Conservation (phyloP, 768 basidiomycete genomes). For the Suillus americanus region DNA sequence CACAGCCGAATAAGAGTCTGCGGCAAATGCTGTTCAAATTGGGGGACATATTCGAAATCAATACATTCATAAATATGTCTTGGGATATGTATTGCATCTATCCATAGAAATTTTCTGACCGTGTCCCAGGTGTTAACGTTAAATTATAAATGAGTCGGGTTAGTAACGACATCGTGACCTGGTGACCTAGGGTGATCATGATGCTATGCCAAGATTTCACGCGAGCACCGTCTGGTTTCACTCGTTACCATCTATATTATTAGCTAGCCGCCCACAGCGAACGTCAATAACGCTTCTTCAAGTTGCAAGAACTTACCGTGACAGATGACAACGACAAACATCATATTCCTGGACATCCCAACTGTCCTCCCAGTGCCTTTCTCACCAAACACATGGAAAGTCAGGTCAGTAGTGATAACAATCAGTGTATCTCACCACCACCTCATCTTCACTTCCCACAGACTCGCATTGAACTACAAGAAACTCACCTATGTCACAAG, state of each 20-base stretch:
- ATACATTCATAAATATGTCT: too few relatives aligned
- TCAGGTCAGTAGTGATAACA: constrained; percentile 6
- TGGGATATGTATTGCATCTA: too few relatives aligned
- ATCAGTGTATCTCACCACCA: not conserved
- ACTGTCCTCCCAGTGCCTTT: constrained; percentile 9
- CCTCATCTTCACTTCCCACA: not conserved
- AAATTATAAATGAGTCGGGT: too few relatives aligned
- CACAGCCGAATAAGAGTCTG: too few relatives aligned
- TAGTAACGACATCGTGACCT: too few relatives aligned
- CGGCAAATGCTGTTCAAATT: too few relatives aligned
- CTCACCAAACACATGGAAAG: constrained; percentile 15
- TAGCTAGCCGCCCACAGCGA: too few relatives aligned
- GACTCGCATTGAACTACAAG: constrained; percentile 29
- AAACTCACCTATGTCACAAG: constrained; percentile 25
- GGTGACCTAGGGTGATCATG: not conserved
- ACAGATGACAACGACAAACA: constrained; percentile 7
- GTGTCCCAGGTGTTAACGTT: too few relatives aligned
- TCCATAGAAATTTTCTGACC: too few relatives aligned
- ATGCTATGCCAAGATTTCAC: not conserved
- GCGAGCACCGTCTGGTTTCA: not conserved
- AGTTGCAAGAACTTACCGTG: not conserved
- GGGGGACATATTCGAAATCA: too few relatives aligned
- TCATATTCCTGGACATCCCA: constrained; percentile 14
- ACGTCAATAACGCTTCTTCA: too few relatives aligned
- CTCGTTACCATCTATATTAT: not conserved